phyloP scores from a whole-genome alignment of 164 flowering plant genomes.

The Platanus orientalis region DNA sequence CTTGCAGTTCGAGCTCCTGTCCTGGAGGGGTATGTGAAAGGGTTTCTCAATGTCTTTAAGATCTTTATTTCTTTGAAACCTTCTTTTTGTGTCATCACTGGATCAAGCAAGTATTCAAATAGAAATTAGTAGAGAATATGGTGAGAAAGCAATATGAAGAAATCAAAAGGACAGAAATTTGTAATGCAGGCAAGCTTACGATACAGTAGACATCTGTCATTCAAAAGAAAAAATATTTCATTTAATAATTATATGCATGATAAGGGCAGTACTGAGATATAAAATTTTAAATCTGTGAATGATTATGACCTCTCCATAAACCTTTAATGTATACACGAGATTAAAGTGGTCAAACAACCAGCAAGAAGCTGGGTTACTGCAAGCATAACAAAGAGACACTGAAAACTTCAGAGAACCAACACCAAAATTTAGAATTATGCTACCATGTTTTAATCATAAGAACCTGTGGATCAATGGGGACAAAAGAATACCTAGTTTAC shows the following conservation, averaged over 20 bases:
- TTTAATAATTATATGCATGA: not conserved
- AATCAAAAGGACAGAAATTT: not conserved
- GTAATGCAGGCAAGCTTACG: not conserved
- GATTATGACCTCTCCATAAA: too few species aligned
- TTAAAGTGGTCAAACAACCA: too few species aligned
- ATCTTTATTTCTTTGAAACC: conserved; percentile 37
- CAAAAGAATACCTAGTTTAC: too few species aligned
- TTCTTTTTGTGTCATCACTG: conserved; percentile 50
- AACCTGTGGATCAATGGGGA: too few species aligned
- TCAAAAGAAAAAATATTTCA: not conserved
- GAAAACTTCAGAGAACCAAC: too few species aligned
- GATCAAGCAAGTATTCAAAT: conserved; percentile 13
- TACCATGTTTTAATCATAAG: too few species aligned
- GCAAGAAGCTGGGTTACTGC: too few species aligned
- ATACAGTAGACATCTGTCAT: not conserved
- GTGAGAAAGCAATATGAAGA: not conserved
- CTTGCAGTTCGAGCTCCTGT: conserved; percentile 49
- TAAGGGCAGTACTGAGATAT: too few species aligned
- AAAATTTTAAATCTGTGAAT: too few species aligned
- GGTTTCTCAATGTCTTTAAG: conserved; percentile 49
- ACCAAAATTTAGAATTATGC: too few species aligned
- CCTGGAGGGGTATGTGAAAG: conserved; percentile 31
- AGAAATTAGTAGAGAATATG: not conserved
- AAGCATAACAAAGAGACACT: too few species aligned
- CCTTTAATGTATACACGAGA: too few species aligned